These are phyloP conservation scores for Melampsora americana DNA, from an alignment of 1,284 basidiomycete species.

Conservation along the genomic window DNA sequence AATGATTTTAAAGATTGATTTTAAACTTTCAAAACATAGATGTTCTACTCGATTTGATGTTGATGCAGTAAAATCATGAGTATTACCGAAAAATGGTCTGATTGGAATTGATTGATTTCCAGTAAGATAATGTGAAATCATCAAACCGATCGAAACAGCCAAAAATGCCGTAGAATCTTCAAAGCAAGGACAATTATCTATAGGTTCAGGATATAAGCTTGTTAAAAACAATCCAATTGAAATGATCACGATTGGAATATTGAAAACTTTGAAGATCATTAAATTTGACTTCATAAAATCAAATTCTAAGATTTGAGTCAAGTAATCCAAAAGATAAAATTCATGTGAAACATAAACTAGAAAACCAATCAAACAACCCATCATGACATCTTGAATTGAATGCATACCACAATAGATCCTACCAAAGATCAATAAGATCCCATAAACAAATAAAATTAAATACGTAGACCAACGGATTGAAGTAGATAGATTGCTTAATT, in stretches of 20 bases:
- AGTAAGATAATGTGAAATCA: conserved; percentile 63
- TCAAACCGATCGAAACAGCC: conserved; percentile 75
- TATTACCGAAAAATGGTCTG: conserved; percentile 37
- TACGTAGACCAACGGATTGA: conserved; percentile 52
- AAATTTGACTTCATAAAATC: background rate
- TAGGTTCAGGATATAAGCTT: conserved; percentile 74
- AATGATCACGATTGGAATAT: conserved; percentile 68
- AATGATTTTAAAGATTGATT: conserved; percentile 59
- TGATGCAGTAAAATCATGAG: conserved; percentile 7
- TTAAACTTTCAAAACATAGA: conserved; percentile 19
- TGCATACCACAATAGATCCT: conserved; percentile 67
- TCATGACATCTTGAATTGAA: conserved; percentile 53
- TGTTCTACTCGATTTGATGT: conserved; percentile 58
- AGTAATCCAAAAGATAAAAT: conserved; percentile 27
- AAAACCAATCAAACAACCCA: conserved; percentile 52
- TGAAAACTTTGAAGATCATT: background rate
- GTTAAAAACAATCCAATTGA: conserved; percentile 69
- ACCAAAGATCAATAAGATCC: conserved; percentile 77
- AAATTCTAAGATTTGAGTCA: conserved; percentile 12
- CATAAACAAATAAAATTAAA: conserved; percentile 63
- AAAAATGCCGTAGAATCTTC: conserved; percentile 93
- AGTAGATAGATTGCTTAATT: background rate
- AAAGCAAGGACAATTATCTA: conserved; percentile 96
- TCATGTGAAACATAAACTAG: conserved; percentile 44
- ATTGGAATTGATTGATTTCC: conserved; percentile 25